A percentile compares a stretch with the other conserved stretches of the same genome.
Conservation (phyloP, 345 rosid species). For the Eucalyptus camaldulensis region DNA sequence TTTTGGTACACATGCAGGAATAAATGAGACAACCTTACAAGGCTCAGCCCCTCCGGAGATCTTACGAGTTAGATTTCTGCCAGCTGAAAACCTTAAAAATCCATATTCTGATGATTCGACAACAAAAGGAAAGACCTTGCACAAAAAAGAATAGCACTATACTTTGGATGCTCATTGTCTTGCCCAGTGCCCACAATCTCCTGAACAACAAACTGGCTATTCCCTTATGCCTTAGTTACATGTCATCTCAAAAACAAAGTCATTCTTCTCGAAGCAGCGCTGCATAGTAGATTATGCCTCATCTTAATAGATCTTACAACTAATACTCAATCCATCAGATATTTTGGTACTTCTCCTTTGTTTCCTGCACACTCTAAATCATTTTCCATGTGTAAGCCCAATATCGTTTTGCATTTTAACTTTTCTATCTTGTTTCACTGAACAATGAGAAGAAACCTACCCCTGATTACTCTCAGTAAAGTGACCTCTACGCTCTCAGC, state of each 20-base stretch:
- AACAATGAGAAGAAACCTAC: not conserved
- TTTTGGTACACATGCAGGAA: not conserved
- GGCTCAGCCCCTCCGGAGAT: not conserved
- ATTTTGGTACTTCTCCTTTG: not conserved
- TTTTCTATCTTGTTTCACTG: not conserved
- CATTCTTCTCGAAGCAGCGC: not conserved
- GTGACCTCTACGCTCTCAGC: not conserved
- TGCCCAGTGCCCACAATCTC: not conserved
- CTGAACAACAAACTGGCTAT: not conserved
- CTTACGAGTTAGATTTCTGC: not conserved
- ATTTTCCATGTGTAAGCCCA: not conserved
- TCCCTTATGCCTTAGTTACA: not conserved
- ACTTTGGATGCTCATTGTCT: not conserved
- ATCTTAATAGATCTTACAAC: not conserved
- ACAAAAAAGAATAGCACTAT: not conserved
- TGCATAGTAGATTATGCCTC: not conserved
- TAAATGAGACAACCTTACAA: not conserved
- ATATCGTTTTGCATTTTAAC: not conserved
- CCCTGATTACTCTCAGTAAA: not conserved
- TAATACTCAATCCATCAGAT: not conserved
- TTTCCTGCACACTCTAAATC: not conserved
- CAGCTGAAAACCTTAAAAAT: not conserved
- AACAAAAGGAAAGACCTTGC: not conserved
- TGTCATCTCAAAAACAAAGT: not conserved
- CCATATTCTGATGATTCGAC: not conserved